Base-by-base conservation (phyloP, 2,329 filamentous ascomycete species). In the Claviceps humidiphila region DNA sequence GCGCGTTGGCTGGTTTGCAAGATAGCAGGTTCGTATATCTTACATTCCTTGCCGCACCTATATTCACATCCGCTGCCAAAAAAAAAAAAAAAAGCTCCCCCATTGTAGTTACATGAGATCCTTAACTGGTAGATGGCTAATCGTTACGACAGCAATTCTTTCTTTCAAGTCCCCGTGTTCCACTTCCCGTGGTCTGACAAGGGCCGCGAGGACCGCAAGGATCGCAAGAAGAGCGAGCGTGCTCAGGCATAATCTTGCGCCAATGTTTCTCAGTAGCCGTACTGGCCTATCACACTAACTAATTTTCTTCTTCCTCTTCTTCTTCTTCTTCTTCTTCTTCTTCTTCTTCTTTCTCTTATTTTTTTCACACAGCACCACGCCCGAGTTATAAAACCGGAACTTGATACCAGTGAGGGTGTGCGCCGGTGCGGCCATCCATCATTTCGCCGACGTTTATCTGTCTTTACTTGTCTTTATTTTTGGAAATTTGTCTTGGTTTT, bases 101-200 rank as follows among this genome's bases (percentile, higher is more conserved):
- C 30, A 11, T 11, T n/a, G 16, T 40, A 3, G 22, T 30, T 30
- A n/a, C 4, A n/a, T 40, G 14, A n/a, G 9, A 24, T n/a, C 16
- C n/a, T 14, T 42, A 7, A 16, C n/a, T 13, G 4, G 22, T 9
- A 16, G 26, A 38, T 47, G 45, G 49, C 26, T 43, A 39, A 43
- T 3, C 7, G 17, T 30, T 5, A 7, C 40, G 17, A 8, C 34
- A 93, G 88, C 74, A 84, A 84, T 71, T 83, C 79, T 30, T 95
- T 95, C 82, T 93, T 95, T 76, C 77, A 93, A 68, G 81, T 95
- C 56, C 91, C 90, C 50, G 89, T 96, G 57, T 84, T 86, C 61
- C 89, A 95, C 76, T 94, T 96, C 77, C 91, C 90, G 51, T 96
- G 91, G 91, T 91, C 87, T 40, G 84, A 86, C 61, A 85, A 85